phyloP scores from a whole-genome alignment of 495 filamentous ascomycete genomes.

The Hyaloscypha bicolor region DNA sequence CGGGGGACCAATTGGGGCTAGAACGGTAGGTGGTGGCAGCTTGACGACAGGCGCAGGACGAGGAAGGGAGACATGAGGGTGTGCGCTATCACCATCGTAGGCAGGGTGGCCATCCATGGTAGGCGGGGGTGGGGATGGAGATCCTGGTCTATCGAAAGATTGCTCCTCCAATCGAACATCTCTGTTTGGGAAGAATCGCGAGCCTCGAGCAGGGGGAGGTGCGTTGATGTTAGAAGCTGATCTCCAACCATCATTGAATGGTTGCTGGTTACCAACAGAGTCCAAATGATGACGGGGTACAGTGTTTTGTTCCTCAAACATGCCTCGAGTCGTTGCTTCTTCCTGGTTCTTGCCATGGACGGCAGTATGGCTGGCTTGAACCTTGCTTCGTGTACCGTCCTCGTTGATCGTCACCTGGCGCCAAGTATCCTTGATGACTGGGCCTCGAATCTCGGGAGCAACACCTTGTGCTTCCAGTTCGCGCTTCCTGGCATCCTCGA shows the following conservation, averaged over 20 bases:
- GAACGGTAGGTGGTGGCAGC: constrained; percentile 59
- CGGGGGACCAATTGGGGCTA: constrained; percentile 39
- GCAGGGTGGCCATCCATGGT: constrained; percentile 72
- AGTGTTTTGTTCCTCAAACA: constrained; percentile 27
- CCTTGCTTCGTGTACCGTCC: constrained; percentile 30
- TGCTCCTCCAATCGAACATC: constrained; percentile 40
- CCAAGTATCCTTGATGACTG: constrained; percentile 67
- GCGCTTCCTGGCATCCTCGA: constrained; percentile 19
- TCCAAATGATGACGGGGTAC: constrained; percentile 18
- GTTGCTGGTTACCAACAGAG: constrained; percentile 35
- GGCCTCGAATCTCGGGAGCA: constrained; percentile 28
- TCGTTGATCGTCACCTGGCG: constrained; percentile 51
- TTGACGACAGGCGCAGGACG: constrained; percentile 69
- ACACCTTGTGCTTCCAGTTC: constrained; percentile 25
- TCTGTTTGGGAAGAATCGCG: constrained; percentile 70
- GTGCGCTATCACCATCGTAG: constrained; percentile 63
- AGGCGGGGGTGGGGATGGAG: constrained; percentile 72
- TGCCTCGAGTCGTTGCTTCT: constrained; percentile 17
- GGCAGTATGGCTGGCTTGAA: constrained; percentile 12
- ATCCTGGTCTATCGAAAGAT: constrained; percentile 33
- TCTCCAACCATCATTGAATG: constrained; percentile 66
- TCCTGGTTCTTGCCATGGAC: constrained; percentile 21
- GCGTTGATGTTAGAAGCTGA: constrained; percentile 19
- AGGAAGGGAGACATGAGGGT: constrained; percentile 71
- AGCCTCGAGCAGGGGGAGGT: constrained; percentile 46